phyloP scores from a whole-genome alignment of 2,329 filamentous ascomycete species.

The Pseudogymnoascus sp. region DNA sequence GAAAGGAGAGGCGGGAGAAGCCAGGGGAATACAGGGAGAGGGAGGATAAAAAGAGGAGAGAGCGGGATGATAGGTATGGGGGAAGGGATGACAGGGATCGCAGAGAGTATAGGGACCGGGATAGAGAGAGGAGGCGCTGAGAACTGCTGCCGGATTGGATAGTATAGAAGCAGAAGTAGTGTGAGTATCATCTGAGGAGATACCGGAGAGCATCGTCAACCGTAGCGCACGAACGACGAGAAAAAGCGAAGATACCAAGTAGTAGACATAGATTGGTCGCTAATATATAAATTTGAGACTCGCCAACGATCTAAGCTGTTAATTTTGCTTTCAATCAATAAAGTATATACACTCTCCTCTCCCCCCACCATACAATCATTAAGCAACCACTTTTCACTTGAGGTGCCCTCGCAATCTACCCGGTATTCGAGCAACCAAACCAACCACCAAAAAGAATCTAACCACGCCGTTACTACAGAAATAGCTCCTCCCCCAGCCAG shows the following conservation, averaged over 20 bases:
- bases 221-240: slow-evolving; percentile 20
- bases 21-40: slow-evolving; percentile 31
- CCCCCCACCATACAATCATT: background rate
- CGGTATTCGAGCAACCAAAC: background rate
- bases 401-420: background rate
- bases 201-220: slow-evolving; percentile 12
- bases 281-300: background rate
- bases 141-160: slow-evolving; percentile 23
- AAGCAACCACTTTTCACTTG: background rate
- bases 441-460: background rate
- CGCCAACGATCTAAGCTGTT: background rate
- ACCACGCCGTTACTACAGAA: background rate
- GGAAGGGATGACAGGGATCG: slow-evolving; percentile 31
- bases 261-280: background rate
- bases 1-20: slow-evolving; percentile 34
- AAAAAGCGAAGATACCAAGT: background rate
- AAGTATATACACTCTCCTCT: background rate
- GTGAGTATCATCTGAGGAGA: background rate
- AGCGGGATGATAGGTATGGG: slow-evolving; percentile 33
- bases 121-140: slow-evolving; percentile 28
- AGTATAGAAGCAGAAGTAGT: slow-evolving; percentile 17
- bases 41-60: slow-evolving; percentile 32
- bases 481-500: background rate
- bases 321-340: slow-evolving; percentile 2
- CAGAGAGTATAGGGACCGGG: slow-evolving; percentile 28